Conservation (phyloP, 164 flowering plant genomes). For the Vitis cinerea region DNA sequence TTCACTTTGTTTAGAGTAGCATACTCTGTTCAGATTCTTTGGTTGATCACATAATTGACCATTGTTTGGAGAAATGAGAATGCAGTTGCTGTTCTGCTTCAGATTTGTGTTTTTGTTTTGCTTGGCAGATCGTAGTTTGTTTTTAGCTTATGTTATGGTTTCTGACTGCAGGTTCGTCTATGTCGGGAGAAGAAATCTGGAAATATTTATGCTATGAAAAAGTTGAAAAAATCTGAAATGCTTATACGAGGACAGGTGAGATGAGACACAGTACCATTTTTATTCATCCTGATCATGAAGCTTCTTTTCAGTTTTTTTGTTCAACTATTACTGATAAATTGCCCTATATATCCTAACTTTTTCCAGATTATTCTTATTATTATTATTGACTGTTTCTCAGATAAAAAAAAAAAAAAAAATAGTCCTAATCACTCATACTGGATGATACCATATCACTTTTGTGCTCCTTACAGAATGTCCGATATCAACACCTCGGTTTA, state of each 20-base stretch:
- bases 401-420: background rate
- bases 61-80: background rate
- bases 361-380: background rate
- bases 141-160: constrained; percentile 13
- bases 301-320: background rate
- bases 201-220: constrained; percentile 95
- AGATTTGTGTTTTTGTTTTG: background rate
- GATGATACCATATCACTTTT: background rate
- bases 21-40: background rate
- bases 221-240: constrained; percentile 98
- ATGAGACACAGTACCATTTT: constrained; percentile 3
- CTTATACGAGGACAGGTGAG: constrained; percentile 95
- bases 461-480: background rate
- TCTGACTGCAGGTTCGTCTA: constrained; percentile 70
- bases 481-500: background rate
- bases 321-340: background rate
- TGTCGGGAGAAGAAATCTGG: constrained; percentile 93
- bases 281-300: background rate
- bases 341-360: background rate
- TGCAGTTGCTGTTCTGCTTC: background rate
- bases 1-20: background rate
- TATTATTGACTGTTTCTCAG: background rate
- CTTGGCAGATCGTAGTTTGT: background rate
- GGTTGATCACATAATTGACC: background rate
- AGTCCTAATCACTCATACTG: too few species aligned